phyloP scores from a whole-genome alignment of 2,329 filamentous ascomycete species.

The Achaetomium macrosporum region DNA sequence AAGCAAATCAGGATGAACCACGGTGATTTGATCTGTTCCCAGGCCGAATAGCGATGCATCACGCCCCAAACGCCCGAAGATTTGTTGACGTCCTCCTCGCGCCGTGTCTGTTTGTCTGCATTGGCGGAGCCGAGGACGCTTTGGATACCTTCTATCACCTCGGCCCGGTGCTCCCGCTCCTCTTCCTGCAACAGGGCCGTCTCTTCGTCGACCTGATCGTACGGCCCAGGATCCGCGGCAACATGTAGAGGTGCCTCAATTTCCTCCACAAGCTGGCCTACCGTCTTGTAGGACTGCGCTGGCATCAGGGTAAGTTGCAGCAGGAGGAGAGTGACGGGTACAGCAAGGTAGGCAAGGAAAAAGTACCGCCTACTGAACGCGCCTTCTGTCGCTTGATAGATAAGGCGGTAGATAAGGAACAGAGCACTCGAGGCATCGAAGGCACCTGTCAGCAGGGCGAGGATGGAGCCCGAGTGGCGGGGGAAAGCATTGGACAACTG shows the following conservation, averaged over 20 bases:
- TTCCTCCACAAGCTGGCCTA: constrained; percentile 73
- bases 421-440: constrained; percentile 79
- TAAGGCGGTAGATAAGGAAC: constrained; percentile 67
- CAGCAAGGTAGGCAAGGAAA: constrained; percentile 65
- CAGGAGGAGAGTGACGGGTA: constrained; percentile 61
- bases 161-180: constrained; percentile 54
- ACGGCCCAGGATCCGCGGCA: constrained; percentile 28
- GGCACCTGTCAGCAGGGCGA: constrained; percentile 72
- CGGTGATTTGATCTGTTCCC: constrained; percentile 67
- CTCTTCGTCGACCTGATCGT: constrained; percentile 54
- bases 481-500: constrained; percentile 83
- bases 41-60: constrained; percentile 66
- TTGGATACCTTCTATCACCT: constrained; percentile 64
- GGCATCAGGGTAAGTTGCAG: constrained; percentile 70
- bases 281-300: constrained; percentile 71
- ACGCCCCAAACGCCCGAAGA: constrained; percentile 80
- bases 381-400: constrained; percentile 50
- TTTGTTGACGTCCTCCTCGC: constrained; percentile 64
- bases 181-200: constrained; percentile 50
- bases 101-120: constrained; percentile 56
- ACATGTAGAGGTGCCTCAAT: constrained; percentile 47
- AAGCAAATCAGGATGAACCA: constrained; percentile 83
- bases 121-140: constrained; percentile 61
- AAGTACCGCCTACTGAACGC: constrained; percentile 60
- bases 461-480: constrained; percentile 67